phyloP scores from a whole-genome alignment of 2,329 filamentous ascomycete genomes.

The Xenosphaeropsis pyriputrescens region DNA sequence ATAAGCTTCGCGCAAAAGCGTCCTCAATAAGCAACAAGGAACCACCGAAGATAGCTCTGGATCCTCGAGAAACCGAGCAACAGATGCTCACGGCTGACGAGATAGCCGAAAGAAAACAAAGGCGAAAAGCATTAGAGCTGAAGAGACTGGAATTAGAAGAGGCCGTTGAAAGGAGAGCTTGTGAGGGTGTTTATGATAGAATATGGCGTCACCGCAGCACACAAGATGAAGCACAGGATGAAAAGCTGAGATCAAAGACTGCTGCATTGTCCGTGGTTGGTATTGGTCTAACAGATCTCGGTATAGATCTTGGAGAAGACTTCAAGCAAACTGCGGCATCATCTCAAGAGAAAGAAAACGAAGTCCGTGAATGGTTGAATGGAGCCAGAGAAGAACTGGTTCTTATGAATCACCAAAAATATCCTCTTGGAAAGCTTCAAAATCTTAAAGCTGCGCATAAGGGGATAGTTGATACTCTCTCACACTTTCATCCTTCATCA shows the following conservation, averaged over 20 bases:
- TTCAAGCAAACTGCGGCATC: conserved; percentile 38
- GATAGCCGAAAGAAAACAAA: conserved; percentile 64
- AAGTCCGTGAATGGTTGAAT: conserved; percentile 60
- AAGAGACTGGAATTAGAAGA: conserved; percentile 74
- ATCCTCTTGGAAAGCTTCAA: conserved; percentile 81
- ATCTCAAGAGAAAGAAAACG: conserved; percentile 42
- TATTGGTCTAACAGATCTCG: conserved; percentile 75
- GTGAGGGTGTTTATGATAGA: conserved; percentile 71
- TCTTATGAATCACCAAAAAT: conserved; percentile 75
- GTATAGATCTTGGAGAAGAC: conserved; percentile 53
- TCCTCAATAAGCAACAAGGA: conserved; percentile 37
- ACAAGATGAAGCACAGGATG: conserved; percentile 87
- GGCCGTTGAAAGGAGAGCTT: conserved; percentile 74
- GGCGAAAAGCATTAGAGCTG: conserved; percentile 61
- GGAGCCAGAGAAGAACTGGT: conserved; percentile 57
- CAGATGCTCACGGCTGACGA: conserved; percentile 89
- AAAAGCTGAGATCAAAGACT: conserved; percentile 87
- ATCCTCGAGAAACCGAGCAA: conserved; percentile 33
- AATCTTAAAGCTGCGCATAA: conserved; percentile 82
- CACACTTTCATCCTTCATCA: conserved; percentile 57
- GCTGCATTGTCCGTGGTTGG: conserved; percentile 83
- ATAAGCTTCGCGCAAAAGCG: conserved; percentile 39
- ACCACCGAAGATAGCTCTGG: conserved; percentile 25
- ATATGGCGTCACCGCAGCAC: conserved; percentile 88
- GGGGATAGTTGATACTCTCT: conserved; percentile 77